Evolutionary conservation across 345 rosid species (phyloP).

Genomic region (Arabis hirsuta): DNA sequence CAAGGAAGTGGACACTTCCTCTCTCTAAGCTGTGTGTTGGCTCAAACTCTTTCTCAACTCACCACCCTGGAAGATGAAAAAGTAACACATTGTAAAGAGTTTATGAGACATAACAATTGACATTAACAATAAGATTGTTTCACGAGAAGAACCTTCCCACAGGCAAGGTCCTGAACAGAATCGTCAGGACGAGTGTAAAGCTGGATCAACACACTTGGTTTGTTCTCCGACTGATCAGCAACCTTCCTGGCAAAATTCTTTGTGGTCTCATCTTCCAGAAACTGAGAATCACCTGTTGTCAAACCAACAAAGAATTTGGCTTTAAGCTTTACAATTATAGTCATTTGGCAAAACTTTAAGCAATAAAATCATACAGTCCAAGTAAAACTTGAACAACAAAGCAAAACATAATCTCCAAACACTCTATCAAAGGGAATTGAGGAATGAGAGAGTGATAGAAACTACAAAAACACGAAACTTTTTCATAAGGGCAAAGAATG

Average conservation of each 20-base stretch:
- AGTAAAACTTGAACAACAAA: conserved; percentile 6
- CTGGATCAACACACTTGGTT: conserved; percentile 97
- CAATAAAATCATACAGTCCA: too few relatives aligned
- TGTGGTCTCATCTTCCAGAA: conserved; percentile 67
- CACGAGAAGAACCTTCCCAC: conserved; percentile 74
- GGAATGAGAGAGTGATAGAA: background rate
- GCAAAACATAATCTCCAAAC: conserved; percentile 9
- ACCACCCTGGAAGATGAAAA: conserved; percentile 66
- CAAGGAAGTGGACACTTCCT: conserved; percentile 62
- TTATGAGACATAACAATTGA: conserved; percentile 5
- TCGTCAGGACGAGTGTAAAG: conserved; percentile 84
- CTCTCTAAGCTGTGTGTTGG: conserved; percentile 66
- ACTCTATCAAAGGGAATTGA: background rate
- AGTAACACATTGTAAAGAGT: background rate
- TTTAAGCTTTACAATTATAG: conserved; percentile 23
- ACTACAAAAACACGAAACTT: conserved; percentile 13
- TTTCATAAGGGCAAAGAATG: background rate
- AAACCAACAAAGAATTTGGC: conserved; percentile 25
- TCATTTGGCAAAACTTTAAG: too few relatives aligned
- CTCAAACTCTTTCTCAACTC: conserved; percentile 81
- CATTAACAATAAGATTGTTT: background rate
- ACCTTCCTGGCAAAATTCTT: conserved; percentile 72
- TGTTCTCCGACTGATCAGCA: conserved; percentile 95
- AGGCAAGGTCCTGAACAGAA: conserved; percentile 95
- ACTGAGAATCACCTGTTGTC: conserved; percentile 63